Evolutionary conservation across 768 basidiomycete species (phyloP).

Genomic region (Steccherinum ochraceum): DNA sequence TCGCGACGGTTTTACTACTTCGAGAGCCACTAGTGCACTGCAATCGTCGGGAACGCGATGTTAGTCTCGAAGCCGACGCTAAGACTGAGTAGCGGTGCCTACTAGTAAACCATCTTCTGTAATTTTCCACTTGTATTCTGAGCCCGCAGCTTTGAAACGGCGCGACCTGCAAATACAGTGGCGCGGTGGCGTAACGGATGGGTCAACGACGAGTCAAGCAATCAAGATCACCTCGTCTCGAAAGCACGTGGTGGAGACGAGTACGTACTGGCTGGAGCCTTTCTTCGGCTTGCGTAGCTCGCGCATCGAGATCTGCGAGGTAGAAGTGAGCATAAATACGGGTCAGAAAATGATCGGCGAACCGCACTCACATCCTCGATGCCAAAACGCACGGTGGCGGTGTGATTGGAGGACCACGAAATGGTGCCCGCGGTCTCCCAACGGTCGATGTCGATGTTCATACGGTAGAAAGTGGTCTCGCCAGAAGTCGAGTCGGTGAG

Average conservation of each 20-base stretch:
- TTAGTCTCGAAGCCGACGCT: background rate
- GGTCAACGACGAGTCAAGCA: background rate
- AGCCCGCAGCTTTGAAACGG: constrained; percentile 41
- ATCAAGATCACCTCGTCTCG: background rate
- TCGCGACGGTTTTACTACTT: constrained; percentile 39
- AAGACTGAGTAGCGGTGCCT: constrained; percentile 15
- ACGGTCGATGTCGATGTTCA: background rate
- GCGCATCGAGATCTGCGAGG: constrained; percentile 31
- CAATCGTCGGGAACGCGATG: background rate
- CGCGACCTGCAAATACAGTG: constrained; percentile 34
- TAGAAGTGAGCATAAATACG: background rate
- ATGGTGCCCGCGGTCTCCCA: background rate
- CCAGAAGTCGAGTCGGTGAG: background rate
- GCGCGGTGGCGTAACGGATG: too few species aligned
- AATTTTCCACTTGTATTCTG: constrained; percentile 55
- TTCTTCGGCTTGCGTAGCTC: constrained; percentile 48
- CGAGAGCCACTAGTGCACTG: background rate
- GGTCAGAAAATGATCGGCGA: background rate
- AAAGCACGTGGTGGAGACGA: background rate
- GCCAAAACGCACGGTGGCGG: constrained; percentile 31
- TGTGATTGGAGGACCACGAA: constrained; percentile 21
- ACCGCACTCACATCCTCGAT: constrained; percentile 17
- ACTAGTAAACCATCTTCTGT: constrained; percentile 41
- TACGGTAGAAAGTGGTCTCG: background rate
- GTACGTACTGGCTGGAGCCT: constrained; percentile 34